Evolutionary conservation across 148 eudicot species (phyloP).

Genomic region (Rhododendron griersonianum): DNA sequence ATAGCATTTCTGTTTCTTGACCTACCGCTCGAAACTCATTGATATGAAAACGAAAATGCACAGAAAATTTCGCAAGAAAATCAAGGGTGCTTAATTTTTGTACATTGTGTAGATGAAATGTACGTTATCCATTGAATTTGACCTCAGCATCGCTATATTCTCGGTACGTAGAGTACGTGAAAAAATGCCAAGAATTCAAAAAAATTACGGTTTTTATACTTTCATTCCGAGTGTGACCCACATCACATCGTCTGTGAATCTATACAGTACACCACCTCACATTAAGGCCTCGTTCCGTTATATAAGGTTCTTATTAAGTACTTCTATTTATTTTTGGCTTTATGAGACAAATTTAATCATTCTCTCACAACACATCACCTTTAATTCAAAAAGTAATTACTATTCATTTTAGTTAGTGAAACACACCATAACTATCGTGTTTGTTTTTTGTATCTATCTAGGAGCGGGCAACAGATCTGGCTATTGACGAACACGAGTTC

Average conservation of each 20-base stretch:
- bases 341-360: no score
- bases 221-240: neutral
- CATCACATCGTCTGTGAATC: neutral
- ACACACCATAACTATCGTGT: no score
- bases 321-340: no score
- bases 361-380: no score
- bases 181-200: no score
- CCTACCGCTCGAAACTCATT: neutral
- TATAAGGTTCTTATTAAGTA: no score
- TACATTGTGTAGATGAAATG: neutral
- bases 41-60: neutral
- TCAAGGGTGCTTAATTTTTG: neutral
- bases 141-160: neutral
- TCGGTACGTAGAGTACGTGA: neutral
- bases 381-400: no score
- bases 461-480: neutral
- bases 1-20: neutral
- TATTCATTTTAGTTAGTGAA: no score
- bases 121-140: neutral
- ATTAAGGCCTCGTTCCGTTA: no score
- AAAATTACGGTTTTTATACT: neutral
- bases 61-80: neutral
- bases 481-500: slow-evolving; percentile 8
- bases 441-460: neutral
- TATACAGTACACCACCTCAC: neutral